Conservation (phyloP, 441 rosid species). For the Breynia disticha region DNA sequence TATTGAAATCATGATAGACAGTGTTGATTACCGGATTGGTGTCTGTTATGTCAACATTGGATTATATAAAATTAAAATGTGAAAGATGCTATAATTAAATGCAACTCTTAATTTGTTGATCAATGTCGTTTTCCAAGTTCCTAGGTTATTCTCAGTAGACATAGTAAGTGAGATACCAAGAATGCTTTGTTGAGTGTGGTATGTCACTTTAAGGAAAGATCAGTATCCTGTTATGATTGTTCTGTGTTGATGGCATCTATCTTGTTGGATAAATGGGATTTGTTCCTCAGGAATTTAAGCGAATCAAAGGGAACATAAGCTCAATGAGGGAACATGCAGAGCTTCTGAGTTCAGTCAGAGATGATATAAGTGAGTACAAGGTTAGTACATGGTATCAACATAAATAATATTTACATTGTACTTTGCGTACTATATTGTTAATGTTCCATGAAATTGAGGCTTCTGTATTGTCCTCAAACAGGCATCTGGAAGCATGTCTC, state of each 20-base stretch:
- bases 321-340: slow-evolving; percentile 92
- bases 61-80: too few species aligned
- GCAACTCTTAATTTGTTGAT: too few species aligned
- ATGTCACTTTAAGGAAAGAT: too few species aligned
- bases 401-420: too few species aligned
- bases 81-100: too few species aligned
- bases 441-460: slow-evolving; percentile 11
- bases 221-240: slow-evolving; percentile 1
- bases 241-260: slow-evolving; percentile 3
- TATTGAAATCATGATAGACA: too few species aligned
- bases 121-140: too few species aligned
- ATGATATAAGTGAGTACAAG: slow-evolving; percentile 92
- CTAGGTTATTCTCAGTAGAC: too few species aligned
- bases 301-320: slow-evolving; percentile 82
- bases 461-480: slow-evolving; percentile 22
- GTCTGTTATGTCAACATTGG: too few species aligned
- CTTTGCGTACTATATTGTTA: slow-evolving; percentile 1
- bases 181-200: too few species aligned
- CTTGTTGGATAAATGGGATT: slow-evolving; percentile 11
- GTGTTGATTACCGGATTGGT: too few species aligned
- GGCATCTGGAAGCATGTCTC: slow-evolving; percentile 94
- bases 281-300: slow-evolving; percentile 46
- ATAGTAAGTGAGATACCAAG: too few species aligned
- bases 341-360: slow-evolving; percentile 93
- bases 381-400: slow-evolving; percentile 19